Evolutionary conservation across 345 rosid species (phyloP).

Genomic region (Isatis tinctoria): DNA sequence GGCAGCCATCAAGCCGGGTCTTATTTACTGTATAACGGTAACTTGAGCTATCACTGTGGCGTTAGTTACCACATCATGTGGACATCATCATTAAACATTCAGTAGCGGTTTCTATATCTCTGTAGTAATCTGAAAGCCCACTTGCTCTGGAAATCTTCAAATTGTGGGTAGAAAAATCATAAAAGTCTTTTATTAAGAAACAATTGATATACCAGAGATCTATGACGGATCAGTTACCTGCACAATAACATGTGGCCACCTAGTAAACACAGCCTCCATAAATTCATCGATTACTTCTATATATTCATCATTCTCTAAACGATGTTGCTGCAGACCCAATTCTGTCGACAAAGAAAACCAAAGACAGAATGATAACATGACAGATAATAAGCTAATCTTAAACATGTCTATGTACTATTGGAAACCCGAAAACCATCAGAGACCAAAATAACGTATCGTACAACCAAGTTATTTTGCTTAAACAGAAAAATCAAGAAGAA

Average conservation of each 20-base stretch:
- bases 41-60: too few species aligned
- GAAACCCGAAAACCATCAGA: not conserved
- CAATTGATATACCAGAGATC: conserved; percentile 8
- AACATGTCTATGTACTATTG: not conserved
- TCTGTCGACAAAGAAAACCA: conserved; percentile 46
- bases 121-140: conserved; percentile 99
- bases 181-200: not conserved
- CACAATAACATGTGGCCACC: conserved; percentile 98
- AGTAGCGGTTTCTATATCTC: conserved; percentile 69
- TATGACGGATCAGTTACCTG: conserved; percentile 48
- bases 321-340: conserved; percentile 88
- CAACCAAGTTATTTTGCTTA: not conserved
- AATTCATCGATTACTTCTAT: conserved; percentile 79
- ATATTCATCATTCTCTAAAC: conserved; percentile 83
- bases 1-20: too few species aligned
- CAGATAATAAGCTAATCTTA: not conserved
- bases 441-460: not conserved
- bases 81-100: conserved; percentile 99
- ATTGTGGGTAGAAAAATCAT: conserved; percentile 40
- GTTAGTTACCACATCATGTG: conserved; percentile 55
- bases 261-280: conserved; percentile 97
- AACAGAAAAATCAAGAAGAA: not conserved
- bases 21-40: too few species aligned
- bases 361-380: not conserved
- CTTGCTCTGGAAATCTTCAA: conserved; percentile 99